These are phyloP conservation scores for Penicillium bovifimosum DNA, from an alignment of 495 filamentous ascomycete genomes.

Conservation along the genomic window DNA sequence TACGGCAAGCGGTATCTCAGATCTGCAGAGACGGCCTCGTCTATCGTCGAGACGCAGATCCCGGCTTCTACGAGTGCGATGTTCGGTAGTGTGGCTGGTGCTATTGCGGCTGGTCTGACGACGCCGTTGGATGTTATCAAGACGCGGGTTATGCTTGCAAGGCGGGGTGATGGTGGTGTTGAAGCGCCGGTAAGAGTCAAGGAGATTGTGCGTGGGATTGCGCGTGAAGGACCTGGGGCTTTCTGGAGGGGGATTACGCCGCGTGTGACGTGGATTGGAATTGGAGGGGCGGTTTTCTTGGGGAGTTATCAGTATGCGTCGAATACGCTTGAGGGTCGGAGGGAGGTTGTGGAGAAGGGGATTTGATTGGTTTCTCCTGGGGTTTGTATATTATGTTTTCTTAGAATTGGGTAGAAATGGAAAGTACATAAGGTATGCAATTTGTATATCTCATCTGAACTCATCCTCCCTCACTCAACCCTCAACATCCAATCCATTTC, in stretches of 20 bases:
- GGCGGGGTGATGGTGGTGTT: slow-evolving; percentile 30
- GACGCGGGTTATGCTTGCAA: slow-evolving; percentile 88
- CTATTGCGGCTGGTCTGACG: slow-evolving; percentile 80
- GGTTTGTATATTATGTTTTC: slow-evolving; percentile 8
- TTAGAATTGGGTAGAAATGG: not conserved
- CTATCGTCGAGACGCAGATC: slow-evolving; percentile 35
- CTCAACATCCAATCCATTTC: slow-evolving; percentile 46
- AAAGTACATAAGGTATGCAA: not conserved
- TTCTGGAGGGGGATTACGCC: slow-evolving; percentile 90
- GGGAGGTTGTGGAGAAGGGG: slow-evolving; percentile 10
- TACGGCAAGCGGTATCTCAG: slow-evolving; percentile 36
- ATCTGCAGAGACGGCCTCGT: slow-evolving; percentile 2
- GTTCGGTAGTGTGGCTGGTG: slow-evolving; percentile 79
- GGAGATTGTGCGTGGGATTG: slow-evolving; percentile 58
- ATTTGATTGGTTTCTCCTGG: not conserved
- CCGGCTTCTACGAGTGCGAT: slow-evolving; percentile 74
- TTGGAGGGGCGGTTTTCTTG: slow-evolving; percentile 89
- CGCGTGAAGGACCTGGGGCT: slow-evolving; percentile 65
- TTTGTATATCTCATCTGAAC: not conserved
- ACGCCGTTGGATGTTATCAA: slow-evolving; percentile 96
- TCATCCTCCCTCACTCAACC: not conserved
- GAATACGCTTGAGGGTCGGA: slow-evolving; percentile 56
- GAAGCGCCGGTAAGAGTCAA: slow-evolving; percentile 48
- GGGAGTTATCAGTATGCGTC: slow-evolving; percentile 92
- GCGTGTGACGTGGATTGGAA: slow-evolving; percentile 87